Evolutionary conservation across 371 early-diverging fungal genomes (phyloP), one percentile per base, ranked within the genome.

Genomic region (Chytridium lagenaria): DNA sequence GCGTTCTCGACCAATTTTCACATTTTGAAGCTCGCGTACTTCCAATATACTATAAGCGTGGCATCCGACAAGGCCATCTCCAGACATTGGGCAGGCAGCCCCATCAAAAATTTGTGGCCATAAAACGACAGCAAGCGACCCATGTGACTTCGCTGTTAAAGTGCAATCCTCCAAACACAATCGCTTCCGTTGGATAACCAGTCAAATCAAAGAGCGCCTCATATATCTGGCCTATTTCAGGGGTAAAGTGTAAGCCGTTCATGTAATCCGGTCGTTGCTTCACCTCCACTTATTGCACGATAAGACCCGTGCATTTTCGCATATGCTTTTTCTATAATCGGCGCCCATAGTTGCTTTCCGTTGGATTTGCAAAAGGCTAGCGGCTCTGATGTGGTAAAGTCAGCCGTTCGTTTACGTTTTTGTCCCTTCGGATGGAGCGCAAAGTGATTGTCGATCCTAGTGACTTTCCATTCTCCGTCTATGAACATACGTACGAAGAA

Each of bases 1-100:
- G 3, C 26, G 31, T 49, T 30, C 67, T 55, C n/a, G 44, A 28
- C 72, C 70, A 76, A 70, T 50, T 59, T 59, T 39, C 12, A 68
- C 2, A 40, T 74, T 69, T 50, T 37, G 37, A 26, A 64, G 51
- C 38, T 83, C 85, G 15, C 75, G 77, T 10, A 74, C 76, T n/a
- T 59, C 69, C 61, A 85, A 50, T 36, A 85, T 73, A 59, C 80
- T 79, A 69, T 85, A 85, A 15, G 83, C 85, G 49, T 85, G 85
- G n/a, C 78, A 74, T 26, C 75, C 59, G 33, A 80, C 77, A 37
- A 82, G 79, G 15, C 85, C 83, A 0, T 72, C 70, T 5, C 75
- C 75, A 64, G 16, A 71, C 69, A 7, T 72, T 71, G 66, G 74
- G 51, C 63, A 75, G 70, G 40, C 39, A 31, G 74, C 74, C 74